Base-by-base conservation (phyloP, 495 filamentous ascomycete species). In the Penicillium paradoxum region DNA sequence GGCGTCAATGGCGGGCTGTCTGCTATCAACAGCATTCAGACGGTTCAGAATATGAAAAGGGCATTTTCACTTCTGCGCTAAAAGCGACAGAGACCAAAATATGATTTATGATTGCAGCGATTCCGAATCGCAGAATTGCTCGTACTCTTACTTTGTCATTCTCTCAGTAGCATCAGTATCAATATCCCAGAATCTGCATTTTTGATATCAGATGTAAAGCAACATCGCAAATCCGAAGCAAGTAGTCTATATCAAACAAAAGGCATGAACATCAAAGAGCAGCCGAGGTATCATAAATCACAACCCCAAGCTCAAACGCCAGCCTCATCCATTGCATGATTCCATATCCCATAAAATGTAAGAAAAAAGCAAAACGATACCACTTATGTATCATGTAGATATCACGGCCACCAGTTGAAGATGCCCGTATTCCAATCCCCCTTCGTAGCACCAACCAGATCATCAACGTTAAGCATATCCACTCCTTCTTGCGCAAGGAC, bases 391-490 rank as follows among this genome's bases (percentile, higher is more conserved):
- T 18, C 24, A 38, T 29, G 25, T 33, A 7, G 8, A 22, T 11
- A n/a, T 49, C 46, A 69, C 24, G 52, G 42, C 70, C 73, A 73
- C 72, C 70, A 75, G 64, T 70, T 65, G 29, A 71, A 72, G 36
- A 75, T 18, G 29, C 47, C 54, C 25, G 63, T 68, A 21, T 57
- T 63, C 78, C 78, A 82, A 33, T 77, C 68, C 43, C 67, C 60
- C 39, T 58, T 63, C 0, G 78, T 75, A 7, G 78, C 83, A 30
- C 62, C 76, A 17, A 73, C 62, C 49, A 95, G 64, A 70, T 93
- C 88, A 74, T 95, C 89, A 6, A 86, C 88, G 64, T 91, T 93
- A 29, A 95, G 67, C 25, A 90, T 70, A 63, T 88, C 87, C 5
- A 86, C 84, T 0, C 88, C 89, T 57, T 90, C 87, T 38, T 76